Evolutionary conservation across 495 filamentous ascomycete genomes (phyloP), one percentile per base, ranked within the genome.

Genomic region (Lepidopterella palustris): DNA sequence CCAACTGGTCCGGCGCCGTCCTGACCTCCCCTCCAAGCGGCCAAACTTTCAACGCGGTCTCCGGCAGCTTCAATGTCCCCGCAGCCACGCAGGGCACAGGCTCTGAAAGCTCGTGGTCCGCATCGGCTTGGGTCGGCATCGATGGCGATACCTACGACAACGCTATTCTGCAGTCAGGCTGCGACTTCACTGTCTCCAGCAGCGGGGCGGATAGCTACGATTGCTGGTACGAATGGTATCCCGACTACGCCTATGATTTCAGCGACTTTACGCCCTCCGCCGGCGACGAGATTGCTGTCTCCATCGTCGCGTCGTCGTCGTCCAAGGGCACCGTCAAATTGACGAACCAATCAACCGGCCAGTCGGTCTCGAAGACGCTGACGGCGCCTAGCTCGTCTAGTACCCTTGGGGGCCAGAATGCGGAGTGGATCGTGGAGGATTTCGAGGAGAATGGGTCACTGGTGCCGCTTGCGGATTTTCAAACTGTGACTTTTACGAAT

Each of bases 381-480:
- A 72, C 13, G 21, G 53, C 29, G 18, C 29, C 67, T 4, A 72
- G 68, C 52, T 42, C 48, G 21, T 53, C 23, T 49, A 45, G 53
- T 35, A 54, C 54, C 0, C 71, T 80, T 9, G 74, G 74, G 64
- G 68, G 73, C 52, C 56, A 47, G 27, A 84, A 85, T 62, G 83
- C 79, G 13, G 83, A 86, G 58, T 86, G 82, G 83, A 84, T 86
- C 55, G 80, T 86, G 26, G 83, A 86, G 73, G 83, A 85, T 56
- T 85, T 81, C 62, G 73, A 79, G 55, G 66, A 72, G 2, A 77
- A 78, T 23, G 68, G 66, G 50, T 15, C 55, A 8, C 71, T 78
- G 58, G 82, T 85, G 0, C 72, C 76, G 4, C 72, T 86, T 61
- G 80, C 75, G 15, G 71, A 84, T 74, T 58, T 68, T 45, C 47